Conservation (phyloP, 2,329 filamentous ascomycete species). For the Cryphonectria carpinicola region DNA sequence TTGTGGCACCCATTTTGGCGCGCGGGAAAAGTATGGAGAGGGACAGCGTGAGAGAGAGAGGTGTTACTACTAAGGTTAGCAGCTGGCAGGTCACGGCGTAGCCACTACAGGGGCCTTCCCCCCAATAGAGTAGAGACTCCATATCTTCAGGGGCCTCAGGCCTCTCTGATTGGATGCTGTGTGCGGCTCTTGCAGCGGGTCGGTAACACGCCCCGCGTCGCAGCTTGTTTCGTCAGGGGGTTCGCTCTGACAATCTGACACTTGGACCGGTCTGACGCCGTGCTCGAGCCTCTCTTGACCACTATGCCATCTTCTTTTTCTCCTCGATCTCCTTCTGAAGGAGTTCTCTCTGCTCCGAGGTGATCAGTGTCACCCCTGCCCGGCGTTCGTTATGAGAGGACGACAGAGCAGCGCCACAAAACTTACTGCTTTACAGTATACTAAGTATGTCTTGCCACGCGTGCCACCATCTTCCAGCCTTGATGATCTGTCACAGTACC, state of each 20-base stretch:
- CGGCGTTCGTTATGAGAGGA: neutral
- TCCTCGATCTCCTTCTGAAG: neutral
- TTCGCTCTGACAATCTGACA: constrained; percentile 35
- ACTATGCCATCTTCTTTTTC: neutral
- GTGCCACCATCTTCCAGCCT: neutral
- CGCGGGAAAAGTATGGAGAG: neutral
- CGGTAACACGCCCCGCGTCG: constrained; percentile 32
- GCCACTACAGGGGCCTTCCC: neutral
- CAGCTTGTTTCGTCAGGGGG: constrained; percentile 45
- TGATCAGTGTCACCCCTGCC: neutral
- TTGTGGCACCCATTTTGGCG: constrained; percentile 6
- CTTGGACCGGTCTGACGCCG: constrained; percentile 15
- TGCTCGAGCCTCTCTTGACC: neutral
- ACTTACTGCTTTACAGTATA: too few relatives aligned
- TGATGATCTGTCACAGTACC: neutral
- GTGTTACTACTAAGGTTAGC: neutral
- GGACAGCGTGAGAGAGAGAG: neutral
- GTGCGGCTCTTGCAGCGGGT: constrained; percentile 26
- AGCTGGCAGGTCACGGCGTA: neutral
- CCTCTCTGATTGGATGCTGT: neutral
- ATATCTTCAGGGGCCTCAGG: neutral
- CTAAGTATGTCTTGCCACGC: neutral
- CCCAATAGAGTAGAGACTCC: neutral
- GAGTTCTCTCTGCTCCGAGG: neutral
- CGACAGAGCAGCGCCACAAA: neutral